Conservation (phyloP, 1,284 basidiomycete genomes). For the Phylloporus sp. region DNA sequence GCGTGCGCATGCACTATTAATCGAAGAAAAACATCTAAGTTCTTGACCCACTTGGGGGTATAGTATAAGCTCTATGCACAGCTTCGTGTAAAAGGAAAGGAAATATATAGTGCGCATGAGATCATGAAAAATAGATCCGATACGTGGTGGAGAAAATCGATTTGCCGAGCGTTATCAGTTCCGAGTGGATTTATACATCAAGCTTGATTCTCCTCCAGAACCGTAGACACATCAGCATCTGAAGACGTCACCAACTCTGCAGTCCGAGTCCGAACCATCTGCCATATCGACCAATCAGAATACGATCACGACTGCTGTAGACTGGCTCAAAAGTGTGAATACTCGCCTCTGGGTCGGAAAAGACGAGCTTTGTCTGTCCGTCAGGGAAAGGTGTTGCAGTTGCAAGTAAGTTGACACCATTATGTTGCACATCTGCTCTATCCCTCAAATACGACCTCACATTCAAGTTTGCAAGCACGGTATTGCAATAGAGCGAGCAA, state of each 20-base stretch:
- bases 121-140: no score
- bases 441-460: background rate
- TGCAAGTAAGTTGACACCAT: background rate
- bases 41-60: no score
- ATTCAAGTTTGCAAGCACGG: background rate
- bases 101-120: no score
- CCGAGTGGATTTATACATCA: no score
- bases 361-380: background rate
- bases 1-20: no score
- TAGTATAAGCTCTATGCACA: no score
- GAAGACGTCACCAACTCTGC: background rate
- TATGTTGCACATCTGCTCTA: background rate
- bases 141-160: no score
- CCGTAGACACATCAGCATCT: background rate
- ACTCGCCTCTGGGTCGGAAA: background rate
- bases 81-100: no score
- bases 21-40: no score
- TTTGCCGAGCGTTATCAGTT: no score
- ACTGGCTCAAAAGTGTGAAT: background rate
- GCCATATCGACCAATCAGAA: background rate
- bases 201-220: background rate
- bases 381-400: background rate
- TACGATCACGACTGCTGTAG: background rate
- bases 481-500: background rate
- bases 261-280: background rate